These are phyloP conservation scores for Ceratobasidium sp. DNA, from an alignment of 1,284 basidiomycete species.

Conservation along the genomic window DNA sequence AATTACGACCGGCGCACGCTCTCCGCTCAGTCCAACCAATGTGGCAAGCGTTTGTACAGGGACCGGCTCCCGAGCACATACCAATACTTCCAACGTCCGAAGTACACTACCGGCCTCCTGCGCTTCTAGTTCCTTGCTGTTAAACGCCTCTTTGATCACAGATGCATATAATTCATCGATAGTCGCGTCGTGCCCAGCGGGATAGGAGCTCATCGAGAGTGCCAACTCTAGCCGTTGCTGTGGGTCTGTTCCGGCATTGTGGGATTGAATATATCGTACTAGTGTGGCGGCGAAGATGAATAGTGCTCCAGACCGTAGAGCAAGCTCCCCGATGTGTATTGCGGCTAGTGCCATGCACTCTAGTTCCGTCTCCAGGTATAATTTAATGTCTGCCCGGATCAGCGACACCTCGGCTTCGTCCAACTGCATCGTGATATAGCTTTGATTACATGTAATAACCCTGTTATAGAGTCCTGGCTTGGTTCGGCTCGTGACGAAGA, in stretches of 20 bases:
- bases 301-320: neutral
- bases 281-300: neutral
- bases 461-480: conserved; percentile 11
- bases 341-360: neutral
- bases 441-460: too few relatives aligned
- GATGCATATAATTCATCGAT: neutral
- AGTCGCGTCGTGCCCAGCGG: too few relatives aligned
- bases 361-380: conserved; percentile 7
- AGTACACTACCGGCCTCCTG: too few relatives aligned
- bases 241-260: neutral
- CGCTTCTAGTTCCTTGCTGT: too few relatives aligned
- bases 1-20: too few relatives aligned
- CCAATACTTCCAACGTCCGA: too few relatives aligned
- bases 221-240: neutral
- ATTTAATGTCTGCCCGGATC: conserved; percentile 16
- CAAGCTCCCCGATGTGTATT: neutral
- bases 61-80: too few relatives aligned
- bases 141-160: too few relatives aligned
- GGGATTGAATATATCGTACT: neutral
- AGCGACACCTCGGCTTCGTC: conserved; percentile 34
- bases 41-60: too few relatives aligned
- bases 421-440: too few relatives aligned
- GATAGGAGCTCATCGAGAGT: neutral
- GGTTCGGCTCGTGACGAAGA: conserved; percentile 28
- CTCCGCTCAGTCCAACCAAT: too few relatives aligned